Evolutionary conservation across 345 rosid genomes (phyloP), one percentile per base, ranked within the genome.

Genomic region (Linum usitatissimum): DNA sequence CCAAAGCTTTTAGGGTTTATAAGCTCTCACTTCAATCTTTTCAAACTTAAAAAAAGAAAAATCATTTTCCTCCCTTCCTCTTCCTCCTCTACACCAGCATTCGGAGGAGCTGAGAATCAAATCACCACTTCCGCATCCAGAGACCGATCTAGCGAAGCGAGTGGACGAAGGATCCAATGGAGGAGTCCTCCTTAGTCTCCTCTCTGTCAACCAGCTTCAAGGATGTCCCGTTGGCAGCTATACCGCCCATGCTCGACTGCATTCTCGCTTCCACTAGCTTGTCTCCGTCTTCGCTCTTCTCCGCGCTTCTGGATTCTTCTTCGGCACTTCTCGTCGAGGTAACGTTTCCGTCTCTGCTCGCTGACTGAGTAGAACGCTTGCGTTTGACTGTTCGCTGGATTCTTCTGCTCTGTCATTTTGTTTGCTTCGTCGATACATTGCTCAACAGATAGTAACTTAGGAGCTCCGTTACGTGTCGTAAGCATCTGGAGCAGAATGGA

Each of bases 171-270:
- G 28, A 23, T 30, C 30, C 70, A 30, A 64, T 65, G 81, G 76
- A 79, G 28, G 28, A 23, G 28, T 23, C 28, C 13, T 73, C 87
- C 56, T 31, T 84, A 38, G 66, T 80, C 69, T 38, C 79, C 59
- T 81, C 93, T 23, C 81, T 89, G 38, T 82, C 84, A 3, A 66
- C 66, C 64, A 84, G 86, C 83, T 79, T 87, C 59, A 70, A 71
- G 21, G 77, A 81, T 17, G 86, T 92, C 51, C 95, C 91, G 59
- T 76, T 75, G 64, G 55, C 80, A 3, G 95, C 93, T 54, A 62
- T 92, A 40, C 93, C 96, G n/a, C 75, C 91, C 6, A 70, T 89
- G 79, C 78, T 89, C 62, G 95, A 89, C 70, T 87, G 95, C 83
- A 75, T 92, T 70, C 67, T 85, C 60, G 83, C 81, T 58, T 85